phyloP scores from a whole-genome alignment of 768 basidiomycete genomes.

The Boletellus ananiceps region DNA sequence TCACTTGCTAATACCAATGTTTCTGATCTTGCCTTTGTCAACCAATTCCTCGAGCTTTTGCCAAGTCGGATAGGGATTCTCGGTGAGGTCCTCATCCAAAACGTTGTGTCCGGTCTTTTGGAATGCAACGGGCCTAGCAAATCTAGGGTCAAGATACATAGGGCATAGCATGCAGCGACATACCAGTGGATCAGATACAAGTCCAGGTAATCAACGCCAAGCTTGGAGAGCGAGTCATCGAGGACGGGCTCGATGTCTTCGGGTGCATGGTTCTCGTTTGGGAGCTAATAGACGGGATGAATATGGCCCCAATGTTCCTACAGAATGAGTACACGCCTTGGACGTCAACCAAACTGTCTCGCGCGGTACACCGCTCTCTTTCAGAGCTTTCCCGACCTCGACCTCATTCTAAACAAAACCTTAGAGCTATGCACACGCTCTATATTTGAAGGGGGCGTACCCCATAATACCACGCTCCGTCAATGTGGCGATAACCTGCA shows the following conservation, averaged over 20 bases:
- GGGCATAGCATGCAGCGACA: slow-evolving; percentile 2
- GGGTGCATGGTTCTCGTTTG: slow-evolving; percentile 72
- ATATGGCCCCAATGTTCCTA: neutral
- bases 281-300: slow-evolving; percentile 42
- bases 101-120: slow-evolving; percentile 47
- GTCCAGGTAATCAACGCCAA: slow-evolving; percentile 70
- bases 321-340: slow-evolving; percentile 35
- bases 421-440: slow-evolving; percentile 1
- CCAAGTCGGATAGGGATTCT: slow-evolving; percentile 76
- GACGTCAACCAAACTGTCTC: slow-evolving; percentile 65
- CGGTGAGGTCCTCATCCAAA: slow-evolving; percentile 53
- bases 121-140: slow-evolving; percentile 60
- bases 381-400: slow-evolving; percentile 62
- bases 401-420: slow-evolving; percentile 51
- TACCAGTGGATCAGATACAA: slow-evolving; percentile 81
- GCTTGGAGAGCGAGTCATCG: slow-evolving; percentile 57
- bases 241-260: slow-evolving; percentile 64
- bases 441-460: slow-evolving; percentile 26
- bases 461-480: slow-evolving; percentile 67
- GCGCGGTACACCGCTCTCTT: slow-evolving; percentile 54
- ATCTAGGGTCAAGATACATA: neutral
- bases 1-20: slow-evolving; percentile 84
- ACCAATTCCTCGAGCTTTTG: slow-evolving; percentile 75
- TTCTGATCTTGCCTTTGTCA: slow-evolving; percentile 67
- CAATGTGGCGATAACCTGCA: slow-evolving; percentile 67